Conservation (phyloP, 2,329 filamentous ascomycete species). For the Raffaelea deltoideospora region DNA sequence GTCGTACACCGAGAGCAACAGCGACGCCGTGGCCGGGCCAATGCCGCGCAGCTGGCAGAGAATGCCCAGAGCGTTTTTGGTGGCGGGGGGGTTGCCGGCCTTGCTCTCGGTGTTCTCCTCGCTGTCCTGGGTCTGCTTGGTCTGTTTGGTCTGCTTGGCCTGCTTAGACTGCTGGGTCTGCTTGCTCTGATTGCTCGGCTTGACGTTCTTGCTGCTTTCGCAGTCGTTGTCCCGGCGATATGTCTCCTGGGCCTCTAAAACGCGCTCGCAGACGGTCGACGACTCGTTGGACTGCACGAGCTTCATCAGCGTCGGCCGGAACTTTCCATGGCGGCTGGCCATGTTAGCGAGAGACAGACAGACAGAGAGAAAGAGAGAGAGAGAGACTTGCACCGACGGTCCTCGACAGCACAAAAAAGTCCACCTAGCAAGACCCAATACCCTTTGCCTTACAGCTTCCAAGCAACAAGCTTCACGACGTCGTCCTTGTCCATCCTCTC, state of each 20-base stretch:
- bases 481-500: constrained; percentile 38
- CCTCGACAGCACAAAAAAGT: too few relatives aligned
- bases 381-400: constrained; percentile 2
- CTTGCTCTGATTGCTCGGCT: constrained; percentile 3
- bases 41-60: constrained; percentile 55
- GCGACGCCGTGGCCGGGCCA: constrained; percentile 64
- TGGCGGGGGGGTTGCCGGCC: constrained; percentile 8
- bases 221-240: constrained; percentile 7
- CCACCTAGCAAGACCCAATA: too few relatives aligned
- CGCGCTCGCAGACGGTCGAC: constrained; percentile 27
- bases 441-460: constrained; percentile 64
- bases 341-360: background rate
- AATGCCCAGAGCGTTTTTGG: constrained; percentile 29
- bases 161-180: too few relatives aligned
- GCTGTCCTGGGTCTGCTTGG: background rate
- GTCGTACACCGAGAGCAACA: constrained; percentile 52
- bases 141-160: too few relatives aligned
- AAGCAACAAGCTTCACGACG: constrained; percentile 46
- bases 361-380: background rate
- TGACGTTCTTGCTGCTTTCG: constrained; percentile 10
- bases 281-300: constrained; percentile 46
- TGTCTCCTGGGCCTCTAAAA: constrained; percentile 31
- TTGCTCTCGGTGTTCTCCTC: background rate
- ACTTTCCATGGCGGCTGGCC: constrained; percentile 39
- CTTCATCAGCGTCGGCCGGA: constrained; percentile 44